Evolutionary conservation across 306 rosid species (phyloP).

Genomic region (Cucumis cinereus): DNA sequence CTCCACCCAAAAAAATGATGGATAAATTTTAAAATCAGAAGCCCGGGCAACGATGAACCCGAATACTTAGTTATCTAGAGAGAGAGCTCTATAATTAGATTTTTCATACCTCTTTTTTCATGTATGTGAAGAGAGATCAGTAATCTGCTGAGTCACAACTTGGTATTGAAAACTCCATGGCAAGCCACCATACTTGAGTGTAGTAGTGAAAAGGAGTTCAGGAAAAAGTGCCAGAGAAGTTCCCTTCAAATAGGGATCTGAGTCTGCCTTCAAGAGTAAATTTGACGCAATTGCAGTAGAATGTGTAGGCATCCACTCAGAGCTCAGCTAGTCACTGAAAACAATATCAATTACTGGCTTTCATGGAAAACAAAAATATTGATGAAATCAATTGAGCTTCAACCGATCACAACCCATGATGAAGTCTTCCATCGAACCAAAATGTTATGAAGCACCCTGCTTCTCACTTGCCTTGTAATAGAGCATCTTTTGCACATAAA

Average conservation of each 20-base stretch:
- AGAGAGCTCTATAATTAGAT: slow-evolving; percentile 2
- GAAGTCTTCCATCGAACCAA: neutral
- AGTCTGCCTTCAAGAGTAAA: neutral
- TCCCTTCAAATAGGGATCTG: neutral
- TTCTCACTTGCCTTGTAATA: slow-evolving; percentile 69
- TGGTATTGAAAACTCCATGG: neutral
- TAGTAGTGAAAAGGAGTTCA: neutral
- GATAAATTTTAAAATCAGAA: slow-evolving; percentile 1
- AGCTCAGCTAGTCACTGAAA: neutral
- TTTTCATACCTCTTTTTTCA: slow-evolving; percentile 4
- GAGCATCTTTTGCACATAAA: slow-evolving; percentile 90
- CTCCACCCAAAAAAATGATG: slow-evolving; percentile 7
- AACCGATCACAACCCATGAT: neutral
- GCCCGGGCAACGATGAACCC: neutral
- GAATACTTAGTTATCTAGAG: neutral
- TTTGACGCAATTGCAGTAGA: neutral
- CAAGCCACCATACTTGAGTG: neutral
- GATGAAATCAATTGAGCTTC: neutral
- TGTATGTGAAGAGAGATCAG: slow-evolving; percentile 1
- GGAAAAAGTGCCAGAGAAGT: neutral
- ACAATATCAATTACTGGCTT: neutral
- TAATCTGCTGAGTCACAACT: neutral
- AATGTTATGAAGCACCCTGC: slow-evolving; percentile 20
- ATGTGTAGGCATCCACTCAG: neutral
- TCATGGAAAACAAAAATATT: neutral